Percentiles rank a stretch among this genome's conserved stretches.
Conservation (phyloP, 108 stramenopile species). For the Heterococcus sp. region DNA sequence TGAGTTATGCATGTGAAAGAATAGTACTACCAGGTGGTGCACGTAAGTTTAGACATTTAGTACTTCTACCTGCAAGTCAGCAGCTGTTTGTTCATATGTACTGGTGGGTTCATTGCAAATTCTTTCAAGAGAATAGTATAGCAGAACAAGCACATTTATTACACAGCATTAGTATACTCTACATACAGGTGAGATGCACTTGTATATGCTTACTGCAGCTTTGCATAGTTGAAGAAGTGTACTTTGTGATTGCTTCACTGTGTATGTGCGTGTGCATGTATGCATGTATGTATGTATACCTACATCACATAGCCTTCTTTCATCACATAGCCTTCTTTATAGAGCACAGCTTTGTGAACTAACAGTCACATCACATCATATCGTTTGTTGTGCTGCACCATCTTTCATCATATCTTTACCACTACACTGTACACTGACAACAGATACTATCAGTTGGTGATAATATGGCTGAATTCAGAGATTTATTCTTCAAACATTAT, state of each 20-base stretch:
- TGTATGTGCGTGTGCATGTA: too few relatives aligned
- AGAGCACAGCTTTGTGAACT: neutral
- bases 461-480: conserved; percentile 36
- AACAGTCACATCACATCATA: neutral
- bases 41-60: conserved; percentile 44
- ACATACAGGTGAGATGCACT: conserved; percentile 21
- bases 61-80: conserved; percentile 16
- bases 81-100: conserved; percentile 46
- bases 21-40: conserved; percentile 37
- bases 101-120: conserved; percentile 56
- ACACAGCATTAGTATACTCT: conserved; percentile 21
- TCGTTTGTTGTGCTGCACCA: neutral
- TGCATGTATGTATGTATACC: too few relatives aligned
- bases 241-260: too few relatives aligned
- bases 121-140: conserved; percentile 50
- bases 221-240: neutral
- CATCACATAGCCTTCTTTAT: neutral
- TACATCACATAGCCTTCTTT: too few relatives aligned
- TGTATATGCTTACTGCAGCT: neutral
- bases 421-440: neutral
- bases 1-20: conserved; percentile 40
- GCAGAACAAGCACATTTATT: conserved; percentile 48
- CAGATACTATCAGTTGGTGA: neutral
- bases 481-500: conserved; percentile 61
- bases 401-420: neutral